Evolutionary conservation across 106 monocot genomes (phyloP).

Genomic region (Chionographis japonica): DNA sequence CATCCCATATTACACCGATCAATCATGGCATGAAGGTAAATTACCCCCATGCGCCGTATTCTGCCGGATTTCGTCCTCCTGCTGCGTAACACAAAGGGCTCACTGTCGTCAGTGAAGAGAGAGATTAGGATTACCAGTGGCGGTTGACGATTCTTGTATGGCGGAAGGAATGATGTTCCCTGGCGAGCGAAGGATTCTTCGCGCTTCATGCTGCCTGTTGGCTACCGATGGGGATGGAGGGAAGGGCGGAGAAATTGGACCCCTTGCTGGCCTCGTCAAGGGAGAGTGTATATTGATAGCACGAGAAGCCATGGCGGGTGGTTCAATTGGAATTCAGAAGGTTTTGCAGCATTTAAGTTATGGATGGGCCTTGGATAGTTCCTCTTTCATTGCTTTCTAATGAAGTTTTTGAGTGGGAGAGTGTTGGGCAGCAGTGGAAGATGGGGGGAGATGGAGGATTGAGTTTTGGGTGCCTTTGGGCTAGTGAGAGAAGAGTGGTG

Average conservation of each 20-base stretch:
- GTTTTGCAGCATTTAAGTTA: no score
- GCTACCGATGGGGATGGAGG: not conserved
- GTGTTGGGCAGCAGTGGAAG: not conserved
- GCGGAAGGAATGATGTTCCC: conserved; percentile 11
- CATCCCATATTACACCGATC: no score
- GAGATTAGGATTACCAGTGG: conserved; percentile 11
- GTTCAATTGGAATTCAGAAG: not conserved
- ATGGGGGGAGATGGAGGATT: no score
- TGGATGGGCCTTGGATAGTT: no score
- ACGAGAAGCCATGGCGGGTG: conserved; percentile 30
- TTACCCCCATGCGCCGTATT: no score
- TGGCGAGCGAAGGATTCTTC: not conserved
- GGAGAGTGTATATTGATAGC: conserved; percentile 33
- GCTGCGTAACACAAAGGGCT: no score
- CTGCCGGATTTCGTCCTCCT: no score
- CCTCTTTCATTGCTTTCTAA: not conserved
- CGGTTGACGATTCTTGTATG: conserved; percentile 31
- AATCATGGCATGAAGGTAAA: no score
- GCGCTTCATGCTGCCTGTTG: not conserved
- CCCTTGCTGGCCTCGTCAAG: conserved; percentile 21
- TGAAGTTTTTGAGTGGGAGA: not conserved
- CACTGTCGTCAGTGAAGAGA: not conserved
- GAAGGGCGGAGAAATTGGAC: not conserved
- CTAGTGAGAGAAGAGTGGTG: not conserved
- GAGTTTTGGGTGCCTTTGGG: not conserved